phyloP scores from a whole-genome alignment of 441 rosid species.

The Euphorbia schlechtendalii region DNA sequence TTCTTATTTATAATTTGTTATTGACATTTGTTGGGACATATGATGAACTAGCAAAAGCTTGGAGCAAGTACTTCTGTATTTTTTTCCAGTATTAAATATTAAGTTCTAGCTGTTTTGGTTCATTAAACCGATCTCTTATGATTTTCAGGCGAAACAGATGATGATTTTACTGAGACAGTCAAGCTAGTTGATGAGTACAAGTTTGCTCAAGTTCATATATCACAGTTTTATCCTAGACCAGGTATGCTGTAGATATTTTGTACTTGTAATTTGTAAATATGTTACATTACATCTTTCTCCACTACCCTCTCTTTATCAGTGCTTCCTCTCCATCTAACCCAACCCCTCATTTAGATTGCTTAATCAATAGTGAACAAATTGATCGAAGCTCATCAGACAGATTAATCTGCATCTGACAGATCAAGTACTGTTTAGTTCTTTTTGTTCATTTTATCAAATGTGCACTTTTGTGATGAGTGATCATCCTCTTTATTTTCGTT shows the following conservation, averaged over 20 bases:
- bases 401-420: background rate
- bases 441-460: background rate
- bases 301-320: background rate
- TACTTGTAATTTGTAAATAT: background rate
- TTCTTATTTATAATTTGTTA: background rate
- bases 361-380: background rate
- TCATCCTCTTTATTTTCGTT: too few species aligned
- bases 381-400: background rate
- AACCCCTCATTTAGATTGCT: background rate
- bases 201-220: conserved; percentile 89
- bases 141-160: conserved; percentile 79
- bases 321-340: background rate
- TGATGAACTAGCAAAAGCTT: background rate
- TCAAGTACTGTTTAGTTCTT: background rate
- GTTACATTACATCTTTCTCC: background rate
- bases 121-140: conserved; percentile 15
- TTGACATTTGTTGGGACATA: background rate
- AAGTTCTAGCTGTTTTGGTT: conserved; percentile 11
- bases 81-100: background rate
- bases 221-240: conserved; percentile 96
- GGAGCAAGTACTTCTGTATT: background rate
- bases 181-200: conserved; percentile 62
- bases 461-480: background rate
- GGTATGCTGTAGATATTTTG: conserved; percentile 34
- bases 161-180: conserved; percentile 76